Base-by-base conservation (phyloP, 192 early-diverging fungal genomes). In the Coemansia sp. region DNA sequence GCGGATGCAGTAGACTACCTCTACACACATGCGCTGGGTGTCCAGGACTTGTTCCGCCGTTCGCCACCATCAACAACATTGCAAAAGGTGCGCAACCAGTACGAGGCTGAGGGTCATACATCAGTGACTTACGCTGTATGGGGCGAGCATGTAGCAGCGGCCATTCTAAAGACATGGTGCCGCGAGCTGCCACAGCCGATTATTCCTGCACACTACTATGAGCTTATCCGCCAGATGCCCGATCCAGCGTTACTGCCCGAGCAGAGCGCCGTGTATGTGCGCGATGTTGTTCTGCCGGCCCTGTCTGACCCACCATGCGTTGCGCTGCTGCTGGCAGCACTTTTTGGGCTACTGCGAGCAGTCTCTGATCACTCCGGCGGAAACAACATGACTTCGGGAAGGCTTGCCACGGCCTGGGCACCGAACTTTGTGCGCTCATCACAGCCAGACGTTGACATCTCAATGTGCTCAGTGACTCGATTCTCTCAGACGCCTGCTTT, bases 341-440 rank as follows among this genome's bases (percentile, higher is more conserved):
- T 93, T n/a, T 91, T 91, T 64, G 67, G 79, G 23, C 86, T 96
- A 24, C 77, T 96, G 38, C 78, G 84, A 36, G 80, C 88, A 16
- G 87, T 95, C 28, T 86, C 92, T 21, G 79, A 85, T 23, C 80
- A 91, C 66, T 81, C 86, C 20, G 66, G 74, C 38, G 65, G 67
- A 1, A 98, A 96, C 85, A 84, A 88, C 61, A 98, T 98, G 95
- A 94, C 89, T 2, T 64, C 90, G 4, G 77, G 82, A 34, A 94
- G 92, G 72, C 77, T 96, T 46, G 90, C 92, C 0, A 86, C 94
- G 11, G 90, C 95, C 2, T 92, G 93, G 86, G 84, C 92, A 5
- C 94, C 94, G 6, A 98, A 95, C 64, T 83, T 98, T 66, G 86
- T 95, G 37, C 83, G 63, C 36, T 83, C 78, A 8, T 77, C 72